A percentile compares a stretch with the other conserved stretches of the same genome.
Conservation (phyloP, 768 basidiomycete genomes). For the Termitomyces sp. region DNA sequence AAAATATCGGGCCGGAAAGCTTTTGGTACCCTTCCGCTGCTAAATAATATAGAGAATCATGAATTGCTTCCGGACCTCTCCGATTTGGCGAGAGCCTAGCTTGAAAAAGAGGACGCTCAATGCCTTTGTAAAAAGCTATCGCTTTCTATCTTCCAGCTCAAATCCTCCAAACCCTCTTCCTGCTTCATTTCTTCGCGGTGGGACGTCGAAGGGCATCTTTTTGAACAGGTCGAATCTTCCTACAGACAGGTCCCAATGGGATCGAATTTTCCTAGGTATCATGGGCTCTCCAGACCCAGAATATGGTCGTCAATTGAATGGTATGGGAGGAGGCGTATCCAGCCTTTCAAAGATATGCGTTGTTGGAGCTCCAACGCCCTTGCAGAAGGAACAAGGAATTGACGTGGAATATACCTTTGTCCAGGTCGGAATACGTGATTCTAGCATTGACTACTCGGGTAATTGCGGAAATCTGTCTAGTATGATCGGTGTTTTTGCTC, state of each 20-base stretch:
- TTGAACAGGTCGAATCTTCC: slow-evolving; percentile 54
- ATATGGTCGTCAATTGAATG: slow-evolving; percentile 69
- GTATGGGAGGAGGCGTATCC: slow-evolving; percentile 78
- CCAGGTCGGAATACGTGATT: slow-evolving; percentile 58
- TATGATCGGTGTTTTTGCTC: slow-evolving; percentile 70
- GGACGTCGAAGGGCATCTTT: slow-evolving; percentile 78
- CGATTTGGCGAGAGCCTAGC: background rate
- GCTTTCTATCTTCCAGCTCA: slow-evolving; percentile 2
- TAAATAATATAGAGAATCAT: too few species aligned
- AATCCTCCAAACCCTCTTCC: slow-evolving; percentile 35
- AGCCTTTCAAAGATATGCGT: slow-evolving; percentile 75
- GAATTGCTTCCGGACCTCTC: background rate
- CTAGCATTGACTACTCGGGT: slow-evolving; percentile 60
- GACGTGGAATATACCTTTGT: slow-evolving; percentile 74
- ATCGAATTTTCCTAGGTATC: slow-evolving; percentile 59
- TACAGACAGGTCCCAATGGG: slow-evolving; percentile 46
- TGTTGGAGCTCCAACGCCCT: slow-evolving; percentile 46
- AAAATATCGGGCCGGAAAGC: background rate
- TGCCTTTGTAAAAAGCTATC: background rate
- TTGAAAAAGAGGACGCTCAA: background rate
- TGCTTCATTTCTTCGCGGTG: slow-evolving; percentile 62
- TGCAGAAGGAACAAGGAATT: slow-evolving; percentile 38
- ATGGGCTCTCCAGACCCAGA: slow-evolving; percentile 82
- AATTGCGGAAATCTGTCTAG: slow-evolving; percentile 77
- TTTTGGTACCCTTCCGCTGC: too few species aligned